Evolutionary conservation across 2,329 filamentous ascomycete species (phyloP).

Genomic region (Calonectria pseudoturangicola): DNA sequence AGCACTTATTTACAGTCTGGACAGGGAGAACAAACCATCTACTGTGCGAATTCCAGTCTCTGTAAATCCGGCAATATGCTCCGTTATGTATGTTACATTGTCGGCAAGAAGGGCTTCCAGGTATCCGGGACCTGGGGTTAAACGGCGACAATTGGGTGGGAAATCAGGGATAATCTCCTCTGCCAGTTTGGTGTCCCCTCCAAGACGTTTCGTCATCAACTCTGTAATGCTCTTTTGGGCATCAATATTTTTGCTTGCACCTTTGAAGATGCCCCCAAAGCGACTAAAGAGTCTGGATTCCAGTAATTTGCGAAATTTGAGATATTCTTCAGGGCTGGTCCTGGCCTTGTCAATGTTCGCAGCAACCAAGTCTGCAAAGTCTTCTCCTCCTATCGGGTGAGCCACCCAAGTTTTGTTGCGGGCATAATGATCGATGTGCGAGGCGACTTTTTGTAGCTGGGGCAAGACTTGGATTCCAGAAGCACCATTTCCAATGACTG

Average conservation of each 20-base stretch:
- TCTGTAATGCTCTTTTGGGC: background rate
- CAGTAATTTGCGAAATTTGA: slow-evolving; percentile 24
- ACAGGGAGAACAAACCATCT: background rate
- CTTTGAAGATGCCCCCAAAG: slow-evolving; percentile 26
- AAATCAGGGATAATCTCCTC: slow-evolving; percentile 29
- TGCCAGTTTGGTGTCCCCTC: background rate
- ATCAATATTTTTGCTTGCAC: slow-evolving; percentile 3
- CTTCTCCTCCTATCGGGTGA: slow-evolving; percentile 30
- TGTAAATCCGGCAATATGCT: slow-evolving; percentile 28
- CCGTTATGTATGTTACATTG: slow-evolving; percentile 24
- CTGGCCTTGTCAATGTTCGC: slow-evolving; percentile 23
- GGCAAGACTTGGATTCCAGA: slow-evolving; percentile 27
- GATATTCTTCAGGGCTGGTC: slow-evolving; percentile 28
- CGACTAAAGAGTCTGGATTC: slow-evolving; percentile 26
- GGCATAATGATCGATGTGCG: slow-evolving; percentile 26
- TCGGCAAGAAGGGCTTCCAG: slow-evolving; percentile 18
- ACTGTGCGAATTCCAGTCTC: slow-evolving; percentile 26
- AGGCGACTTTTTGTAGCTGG: slow-evolving; percentile 23
- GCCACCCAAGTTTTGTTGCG: slow-evolving; percentile 33
- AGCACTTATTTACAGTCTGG: background rate
- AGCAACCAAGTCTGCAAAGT: slow-evolving; percentile 24
- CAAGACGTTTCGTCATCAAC: slow-evolving; percentile 28
- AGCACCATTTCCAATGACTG: slow-evolving; percentile 27
- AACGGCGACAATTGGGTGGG: slow-evolving; percentile 25
- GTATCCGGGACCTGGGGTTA: slow-evolving; percentile 30